Percentiles rank a stretch among this genome's conserved stretches.
Evolutionary conservation across 371 early-diverging fungal species (phyloP).

Genomic region (Mucor plumbeus): DNA sequence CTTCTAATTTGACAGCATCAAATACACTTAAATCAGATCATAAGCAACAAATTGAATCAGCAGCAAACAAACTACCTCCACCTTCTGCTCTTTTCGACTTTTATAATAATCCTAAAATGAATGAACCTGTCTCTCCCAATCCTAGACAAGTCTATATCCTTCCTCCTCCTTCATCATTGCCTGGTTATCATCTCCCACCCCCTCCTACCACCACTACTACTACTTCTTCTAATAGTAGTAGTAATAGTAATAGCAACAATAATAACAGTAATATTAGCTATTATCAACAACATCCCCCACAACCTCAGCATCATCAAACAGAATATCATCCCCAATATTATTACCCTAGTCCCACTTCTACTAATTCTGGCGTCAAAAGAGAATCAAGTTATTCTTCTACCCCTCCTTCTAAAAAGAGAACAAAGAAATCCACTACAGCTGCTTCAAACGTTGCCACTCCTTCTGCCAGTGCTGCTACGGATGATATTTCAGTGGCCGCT

Average conservation of each 20-base stretch:
- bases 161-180: constrained; percentile 47
- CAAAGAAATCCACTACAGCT: constrained; percentile 19
- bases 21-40: constrained; percentile 14
- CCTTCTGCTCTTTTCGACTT: constrained; percentile 33
- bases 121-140: constrained; percentile 10
- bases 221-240: neutral
- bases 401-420: constrained; percentile 14
- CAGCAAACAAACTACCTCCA: constrained; percentile 28
- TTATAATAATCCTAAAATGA: constrained; percentile 12
- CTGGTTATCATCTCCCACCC: constrained; percentile 37
- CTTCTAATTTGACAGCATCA: constrained; percentile 7
- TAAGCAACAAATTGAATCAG: constrained; percentile 11
- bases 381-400: constrained; percentile 8
- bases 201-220: constrained; percentile 8
- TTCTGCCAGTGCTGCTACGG: neutral
- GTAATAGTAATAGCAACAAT: neutral
- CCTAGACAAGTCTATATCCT: constrained; percentile 44
- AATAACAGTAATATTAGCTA: constrained; percentile 3
- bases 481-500: constrained; percentile 45
- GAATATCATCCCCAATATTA: constrained; percentile 20
- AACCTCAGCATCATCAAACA: constrained; percentile 4
- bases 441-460: constrained; percentile 10
- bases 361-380: constrained; percentile 7
- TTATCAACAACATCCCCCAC: constrained; percentile 11
- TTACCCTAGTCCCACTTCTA: constrained; percentile 9